Conservation (phyloP, 805 yeast genomes). For the Cyberlindnera sargentensis region DNA sequence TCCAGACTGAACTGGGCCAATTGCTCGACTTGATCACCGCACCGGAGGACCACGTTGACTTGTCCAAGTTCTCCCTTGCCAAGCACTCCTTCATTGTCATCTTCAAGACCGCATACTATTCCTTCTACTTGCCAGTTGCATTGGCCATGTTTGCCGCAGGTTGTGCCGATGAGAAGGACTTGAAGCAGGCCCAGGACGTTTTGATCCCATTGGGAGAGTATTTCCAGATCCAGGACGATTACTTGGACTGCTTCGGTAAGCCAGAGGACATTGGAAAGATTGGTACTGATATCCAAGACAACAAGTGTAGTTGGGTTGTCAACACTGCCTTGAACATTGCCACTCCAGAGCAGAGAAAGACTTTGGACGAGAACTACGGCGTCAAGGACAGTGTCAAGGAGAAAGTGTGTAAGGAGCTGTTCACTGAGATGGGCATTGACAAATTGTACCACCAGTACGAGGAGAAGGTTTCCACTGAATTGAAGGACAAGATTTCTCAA, state of each 20-base stretch:
- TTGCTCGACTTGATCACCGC: conserved; percentile 93
- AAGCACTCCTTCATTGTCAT: conserved; percentile 95
- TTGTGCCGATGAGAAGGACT: conserved; percentile 56
- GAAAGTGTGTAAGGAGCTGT: conserved; percentile 62
- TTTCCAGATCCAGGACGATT: conserved; percentile 98
- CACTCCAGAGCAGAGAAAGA: conserved; percentile 70
- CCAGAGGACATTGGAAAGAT: conserved; percentile 97
- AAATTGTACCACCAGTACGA: conserved; percentile 73
- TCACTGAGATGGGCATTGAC: conserved; percentile 66
- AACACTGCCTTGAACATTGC: conserved; percentile 84
- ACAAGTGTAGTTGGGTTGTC: conserved; percentile 97
- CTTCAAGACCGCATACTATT: conserved; percentile 95
- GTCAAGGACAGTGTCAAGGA: conserved; percentile 66
- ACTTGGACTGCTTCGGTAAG: conserved; percentile 92
- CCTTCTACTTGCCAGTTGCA: conserved; percentile 96
- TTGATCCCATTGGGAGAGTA: conserved; percentile 95
- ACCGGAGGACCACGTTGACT: conserved; percentile 90
- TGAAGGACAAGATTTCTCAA: conserved; percentile 56
- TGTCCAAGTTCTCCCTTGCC: conserved; percentile 74
- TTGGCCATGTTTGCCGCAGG: conserved; percentile 94
- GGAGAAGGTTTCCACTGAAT: conserved; percentile 60
- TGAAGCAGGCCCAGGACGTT: conserved; percentile 81
- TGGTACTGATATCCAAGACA: conserved; percentile 97
- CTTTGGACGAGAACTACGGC: conserved; percentile 88
- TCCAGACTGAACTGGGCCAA: conserved; percentile 97